Base-by-base conservation (phyloP, 352 stramenopile genomes). In the Globisporangium middletonii region DNA sequence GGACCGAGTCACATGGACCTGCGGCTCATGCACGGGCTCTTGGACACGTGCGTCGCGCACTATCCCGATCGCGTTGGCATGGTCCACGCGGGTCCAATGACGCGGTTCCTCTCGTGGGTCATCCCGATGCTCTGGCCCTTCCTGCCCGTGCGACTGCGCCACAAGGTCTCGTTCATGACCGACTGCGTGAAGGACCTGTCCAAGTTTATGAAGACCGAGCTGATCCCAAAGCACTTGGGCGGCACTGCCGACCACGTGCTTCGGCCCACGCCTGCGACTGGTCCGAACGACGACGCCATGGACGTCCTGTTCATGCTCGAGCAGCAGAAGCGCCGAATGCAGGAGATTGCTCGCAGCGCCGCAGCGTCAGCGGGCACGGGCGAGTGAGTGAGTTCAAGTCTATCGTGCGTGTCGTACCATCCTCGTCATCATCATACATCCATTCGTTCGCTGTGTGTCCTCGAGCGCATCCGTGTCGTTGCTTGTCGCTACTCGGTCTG, bases 61-160 rank as follows among this genome's bases (percentile, higher is more conserved):
- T 88, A 81, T 48, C 78, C 78, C 0, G 78, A 88, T 53, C 78
- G 78, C 28, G 83, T 88, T 45, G 78, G 75, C 1, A 71, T 77
- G 53, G 69, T 88, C 33, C 73, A 82, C 49, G 75, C 77, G 15
- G 78, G 78, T 0, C 78, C 78, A 15, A 55, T 88, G 47, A 88
- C 75, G 11, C 71, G 64, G 43, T 71, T 84, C n/a, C 61, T 88
- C 13, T 76, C 78, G 59, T 77, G 68, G 51, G 54, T 83, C 3
- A 70, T 67, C 35, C 64, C 69, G 35, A 75, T 78, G 70, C 57
- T 86, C n/a, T 83, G 70, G 72, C 78, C 78, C 26, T 75, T 88
- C 43, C 59, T 88, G 18, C 78, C 78, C 6, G 52, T 67, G 44
- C 72, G 78, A 1, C 50, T 88, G 55, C 69, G 72, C 13, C 54